Conservation (phyloP, 2,329 filamentous ascomycete genomes). For the Furcasterigmium sp. region DNA sequence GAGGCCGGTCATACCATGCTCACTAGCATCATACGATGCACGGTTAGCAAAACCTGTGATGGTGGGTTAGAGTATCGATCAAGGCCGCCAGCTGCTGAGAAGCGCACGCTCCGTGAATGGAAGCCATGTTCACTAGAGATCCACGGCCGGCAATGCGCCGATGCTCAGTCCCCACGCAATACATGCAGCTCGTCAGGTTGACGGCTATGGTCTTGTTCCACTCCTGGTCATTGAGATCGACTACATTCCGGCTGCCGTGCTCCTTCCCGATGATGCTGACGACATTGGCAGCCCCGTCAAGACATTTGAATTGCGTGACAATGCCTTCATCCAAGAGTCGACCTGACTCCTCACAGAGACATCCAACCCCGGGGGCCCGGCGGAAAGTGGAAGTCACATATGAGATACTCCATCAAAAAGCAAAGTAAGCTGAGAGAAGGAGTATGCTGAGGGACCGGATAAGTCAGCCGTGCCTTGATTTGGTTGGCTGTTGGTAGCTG, state of each 20-base stretch:
- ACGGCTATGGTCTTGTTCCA: constrained; percentile 43
- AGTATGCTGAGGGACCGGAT: too few relatives aligned
- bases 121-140: constrained; percentile 55
- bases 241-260: constrained; percentile 30
- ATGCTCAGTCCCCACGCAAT: constrained; percentile 41
- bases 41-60: constrained; percentile 23
- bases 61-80: not conserved
- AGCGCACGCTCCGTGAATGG: constrained; percentile 39
- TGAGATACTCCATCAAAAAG: too few relatives aligned
- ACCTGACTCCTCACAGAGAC: constrained; percentile 41
- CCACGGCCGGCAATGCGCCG: constrained; percentile 40
- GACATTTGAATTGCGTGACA: constrained; percentile 42
- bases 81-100: not conserved
- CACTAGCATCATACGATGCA: constrained; percentile 32
- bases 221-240: constrained; percentile 37
- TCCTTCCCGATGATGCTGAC: constrained; percentile 44
- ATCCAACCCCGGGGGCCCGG: constrained; percentile 38
- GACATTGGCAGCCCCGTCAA: constrained; percentile 51
- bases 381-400: too few relatives aligned
- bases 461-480: too few relatives aligned
- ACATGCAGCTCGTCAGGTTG: constrained; percentile 47
- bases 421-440: too few relatives aligned
- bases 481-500: too few relatives aligned
- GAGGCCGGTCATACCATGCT: constrained; percentile 30
- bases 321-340: constrained; percentile 43